These are phyloP conservation scores for Suillus occidentalis DNA, from an alignment of 768 basidiomycete genomes.

Conservation along the genomic window DNA sequence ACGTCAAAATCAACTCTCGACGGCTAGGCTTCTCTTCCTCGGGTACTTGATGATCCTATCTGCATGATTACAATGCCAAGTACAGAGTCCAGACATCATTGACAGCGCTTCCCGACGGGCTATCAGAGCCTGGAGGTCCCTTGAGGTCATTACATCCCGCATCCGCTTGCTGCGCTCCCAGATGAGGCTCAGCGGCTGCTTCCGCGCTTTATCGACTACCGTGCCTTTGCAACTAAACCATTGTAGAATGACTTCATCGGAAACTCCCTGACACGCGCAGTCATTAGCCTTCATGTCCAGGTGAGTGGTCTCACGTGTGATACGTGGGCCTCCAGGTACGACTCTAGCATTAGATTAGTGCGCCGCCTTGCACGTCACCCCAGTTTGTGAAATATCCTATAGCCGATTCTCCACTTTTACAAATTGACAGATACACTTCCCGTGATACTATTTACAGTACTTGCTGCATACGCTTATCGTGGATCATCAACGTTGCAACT, in stretches of 20 bases:
- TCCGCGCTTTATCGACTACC: neutral
- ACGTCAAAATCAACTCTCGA: neutral
- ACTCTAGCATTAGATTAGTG: neutral
- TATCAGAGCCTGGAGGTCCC: neutral
- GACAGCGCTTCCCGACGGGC: neutral
- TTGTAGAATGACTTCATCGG: neutral
- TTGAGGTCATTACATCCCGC: neutral
- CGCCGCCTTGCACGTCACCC: neutral
- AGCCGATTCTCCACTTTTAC: neutral
- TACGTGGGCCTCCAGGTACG: neutral
- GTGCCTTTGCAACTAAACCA: neutral
- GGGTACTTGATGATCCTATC: neutral
- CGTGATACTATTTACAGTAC: neutral
- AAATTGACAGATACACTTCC: neutral
- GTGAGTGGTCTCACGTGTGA: neutral
- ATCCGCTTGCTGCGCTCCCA: neutral
- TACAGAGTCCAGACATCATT: neutral
- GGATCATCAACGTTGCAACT: neutral
- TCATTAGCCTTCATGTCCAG: neutral
- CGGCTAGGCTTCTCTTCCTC: neutral
- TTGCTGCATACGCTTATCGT: no score
- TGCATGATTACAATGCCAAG: neutral
- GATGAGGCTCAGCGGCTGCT: no score
- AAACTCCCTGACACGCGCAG: neutral
- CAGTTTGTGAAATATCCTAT: neutral